Conservation (phyloP, 2,329 filamentous ascomycete species). For the Xylariales sp. region DNA sequence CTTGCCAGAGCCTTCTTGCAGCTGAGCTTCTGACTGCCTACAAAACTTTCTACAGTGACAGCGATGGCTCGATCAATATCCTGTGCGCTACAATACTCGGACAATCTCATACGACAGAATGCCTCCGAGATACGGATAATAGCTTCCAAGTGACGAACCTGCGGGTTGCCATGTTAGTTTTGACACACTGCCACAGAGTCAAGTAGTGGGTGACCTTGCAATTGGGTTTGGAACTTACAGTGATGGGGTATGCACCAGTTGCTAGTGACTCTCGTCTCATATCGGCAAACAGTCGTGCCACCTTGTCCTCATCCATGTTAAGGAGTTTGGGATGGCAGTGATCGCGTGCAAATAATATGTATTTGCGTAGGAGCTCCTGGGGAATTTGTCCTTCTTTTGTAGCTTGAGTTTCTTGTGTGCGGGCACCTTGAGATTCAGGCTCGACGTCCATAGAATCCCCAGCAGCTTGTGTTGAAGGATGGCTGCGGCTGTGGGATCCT, state of each 20-base stretch:
- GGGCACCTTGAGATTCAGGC: slow-evolving; percentile 39
- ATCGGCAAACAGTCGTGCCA: slow-evolving; percentile 88
- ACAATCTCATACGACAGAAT: slow-evolving; percentile 97
- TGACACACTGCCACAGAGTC: too few species aligned
- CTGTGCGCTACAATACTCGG: slow-evolving; percentile 82
- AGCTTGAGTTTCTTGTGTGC: slow-evolving; percentile 17
- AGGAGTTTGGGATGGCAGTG: slow-evolving; percentile 89
- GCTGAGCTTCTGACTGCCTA: slow-evolving; percentile 93
- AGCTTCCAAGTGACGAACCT: slow-evolving; percentile 96
- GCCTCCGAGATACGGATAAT: slow-evolving; percentile 93
- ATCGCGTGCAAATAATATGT: slow-evolving; percentile 92
- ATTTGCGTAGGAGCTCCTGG: slow-evolving; percentile 89
- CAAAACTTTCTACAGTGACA: slow-evolving; percentile 93
- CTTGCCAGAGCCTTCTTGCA: slow-evolving; percentile 94
- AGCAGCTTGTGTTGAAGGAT: slow-evolving; percentile 51
- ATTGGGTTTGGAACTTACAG: slow-evolving; percentile 55
- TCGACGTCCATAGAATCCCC: slow-evolving; percentile 60
- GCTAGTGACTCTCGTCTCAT: slow-evolving; percentile 91
- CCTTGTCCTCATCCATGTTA: slow-evolving; percentile 96
- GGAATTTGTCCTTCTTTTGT: slow-evolving; percentile 68
- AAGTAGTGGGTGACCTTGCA: not conserved
- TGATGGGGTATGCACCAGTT: slow-evolving; percentile 96
- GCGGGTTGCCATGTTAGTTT: slow-evolving; percentile 13
- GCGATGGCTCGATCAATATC: slow-evolving; percentile 97
- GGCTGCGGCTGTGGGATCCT: slow-evolving; percentile 86